phyloP scores from a whole-genome alignment of 768 basidiomycete species.

The Trametes maxima region DNA sequence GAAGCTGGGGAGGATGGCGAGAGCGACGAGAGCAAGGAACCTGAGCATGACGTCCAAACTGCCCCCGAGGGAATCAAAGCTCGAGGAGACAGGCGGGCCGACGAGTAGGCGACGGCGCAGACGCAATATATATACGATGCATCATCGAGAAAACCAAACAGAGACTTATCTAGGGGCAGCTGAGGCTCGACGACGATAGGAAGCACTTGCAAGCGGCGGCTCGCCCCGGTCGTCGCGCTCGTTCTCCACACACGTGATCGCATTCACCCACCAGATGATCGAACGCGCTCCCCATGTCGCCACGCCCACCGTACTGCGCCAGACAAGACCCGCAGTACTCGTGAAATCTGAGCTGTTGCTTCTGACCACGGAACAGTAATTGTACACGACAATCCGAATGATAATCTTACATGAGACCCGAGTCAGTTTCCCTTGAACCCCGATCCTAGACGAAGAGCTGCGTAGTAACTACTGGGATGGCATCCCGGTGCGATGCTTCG shows the following conservation, averaged over 20 bases:
- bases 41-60: background rate
- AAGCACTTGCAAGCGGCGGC: conserved; percentile 12
- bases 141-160: no score
- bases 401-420: no score
- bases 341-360: no score
- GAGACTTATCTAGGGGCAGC: background rate
- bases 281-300: background rate
- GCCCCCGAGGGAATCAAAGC: no score
- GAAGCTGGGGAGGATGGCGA: background rate
- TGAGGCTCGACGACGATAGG: conserved; percentile 3
- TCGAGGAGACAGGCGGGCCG: no score
- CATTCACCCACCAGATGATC: background rate
- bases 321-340: no score
- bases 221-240: background rate
- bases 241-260: background rate
- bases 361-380: no score
- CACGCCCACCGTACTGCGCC: background rate
- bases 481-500: conserved; percentile 29
- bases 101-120: background rate
- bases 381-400: no score
- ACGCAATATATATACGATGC: background rate
- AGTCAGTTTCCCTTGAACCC: no score
- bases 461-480: background rate
- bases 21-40: background rate
- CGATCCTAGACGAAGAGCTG: no score